phyloP scores from a whole-genome alignment of 2,329 filamentous ascomycete species.

The Colletotrichum nymphaeae region DNA sequence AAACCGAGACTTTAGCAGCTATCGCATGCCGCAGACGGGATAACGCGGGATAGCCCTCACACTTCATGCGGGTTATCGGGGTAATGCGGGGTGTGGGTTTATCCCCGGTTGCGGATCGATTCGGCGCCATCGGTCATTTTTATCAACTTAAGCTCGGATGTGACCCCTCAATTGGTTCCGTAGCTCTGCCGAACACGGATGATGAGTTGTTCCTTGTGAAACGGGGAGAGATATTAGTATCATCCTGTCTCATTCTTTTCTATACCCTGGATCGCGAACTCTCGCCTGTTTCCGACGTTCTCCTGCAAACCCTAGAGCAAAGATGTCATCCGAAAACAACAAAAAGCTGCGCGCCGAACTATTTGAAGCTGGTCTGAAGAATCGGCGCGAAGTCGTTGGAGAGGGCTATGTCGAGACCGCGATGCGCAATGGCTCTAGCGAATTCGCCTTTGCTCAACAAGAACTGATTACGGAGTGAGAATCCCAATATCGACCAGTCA shows the following conservation, averaged over 20 bases:
- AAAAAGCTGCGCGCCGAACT: slow-evolving; percentile 47
- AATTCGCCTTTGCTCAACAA: slow-evolving; percentile 69
- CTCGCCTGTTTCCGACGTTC: not conserved
- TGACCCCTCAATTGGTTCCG: not conserved
- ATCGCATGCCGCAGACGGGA: not conserved
- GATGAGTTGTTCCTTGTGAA: not conserved
- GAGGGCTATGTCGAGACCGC: slow-evolving; percentile 68
- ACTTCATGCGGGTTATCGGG: not conserved
- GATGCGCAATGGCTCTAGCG: slow-evolving; percentile 62
- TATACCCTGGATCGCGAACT: not conserved
- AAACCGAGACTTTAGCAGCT: too few relatives aligned
- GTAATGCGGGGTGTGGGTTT: not conserved
- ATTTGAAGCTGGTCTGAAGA: slow-evolving; percentile 69
- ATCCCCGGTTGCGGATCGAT: not conserved
- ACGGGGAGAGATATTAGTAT: not conserved
- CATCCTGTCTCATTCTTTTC: not conserved
- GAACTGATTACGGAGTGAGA: slow-evolving; percentile 69
- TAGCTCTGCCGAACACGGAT: not conserved
- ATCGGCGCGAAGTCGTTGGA: slow-evolving; percentile 69
- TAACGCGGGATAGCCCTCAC: not conserved
- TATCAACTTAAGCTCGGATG: not conserved
- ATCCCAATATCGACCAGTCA: not conserved
- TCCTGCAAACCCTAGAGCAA: not conserved
- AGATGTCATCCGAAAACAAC: slow-evolving; percentile 23
- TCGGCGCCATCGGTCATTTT: not conserved